Base-by-base conservation (phyloP, 768 basidiomycete genomes). In the Wakefieldia striispora region DNA sequence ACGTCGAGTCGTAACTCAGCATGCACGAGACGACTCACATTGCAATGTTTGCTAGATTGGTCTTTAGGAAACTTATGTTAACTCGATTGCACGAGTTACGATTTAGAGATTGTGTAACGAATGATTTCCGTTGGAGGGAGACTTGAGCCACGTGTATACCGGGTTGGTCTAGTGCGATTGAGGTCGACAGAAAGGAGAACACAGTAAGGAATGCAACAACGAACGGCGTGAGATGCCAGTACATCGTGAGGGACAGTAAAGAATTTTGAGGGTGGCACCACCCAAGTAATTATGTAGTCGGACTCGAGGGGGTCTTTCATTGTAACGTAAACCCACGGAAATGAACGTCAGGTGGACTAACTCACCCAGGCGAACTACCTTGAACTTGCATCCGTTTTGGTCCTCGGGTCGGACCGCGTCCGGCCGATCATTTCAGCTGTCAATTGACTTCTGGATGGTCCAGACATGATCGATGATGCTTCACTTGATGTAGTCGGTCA, bases 71-170 rank as follows among this genome's bases (percentile, higher is more conserved):
- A 12, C 52, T 31, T 21, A 21, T 38, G 27, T 52, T 38, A 33
- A 50, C 53, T 38, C 24, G 47, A 40, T 26, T 37, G n/a, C 23
- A 39, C 39, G 55, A 27, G 19, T 12, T 40, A 10, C 10, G 19
- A 40, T 16, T 27, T 5, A 34, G 23, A 42, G 48, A 31, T 40
- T 46, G 43, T 23, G 39, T 44, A 40, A 62, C 19, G 50, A 49
- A 27, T 42, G 54, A 49, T 17, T 43, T 59, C 17, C 65, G 65
- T 41, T 60, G 40, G 16, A 66, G 65, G 40, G 56, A 53, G 12
- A 67, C 45, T 35, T 56, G 63, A 37, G 58, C 49, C 38, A 47
- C 38, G 35, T 37, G 43, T 27, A 11, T 38, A 47, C 17, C 37
- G 7, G 19, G 43, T 20, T 39, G 45, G 37, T 16, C 31, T 27